phyloP scores from a whole-genome alignment of 768 basidiomycete genomes.

The Leccinum barrowsii region DNA sequence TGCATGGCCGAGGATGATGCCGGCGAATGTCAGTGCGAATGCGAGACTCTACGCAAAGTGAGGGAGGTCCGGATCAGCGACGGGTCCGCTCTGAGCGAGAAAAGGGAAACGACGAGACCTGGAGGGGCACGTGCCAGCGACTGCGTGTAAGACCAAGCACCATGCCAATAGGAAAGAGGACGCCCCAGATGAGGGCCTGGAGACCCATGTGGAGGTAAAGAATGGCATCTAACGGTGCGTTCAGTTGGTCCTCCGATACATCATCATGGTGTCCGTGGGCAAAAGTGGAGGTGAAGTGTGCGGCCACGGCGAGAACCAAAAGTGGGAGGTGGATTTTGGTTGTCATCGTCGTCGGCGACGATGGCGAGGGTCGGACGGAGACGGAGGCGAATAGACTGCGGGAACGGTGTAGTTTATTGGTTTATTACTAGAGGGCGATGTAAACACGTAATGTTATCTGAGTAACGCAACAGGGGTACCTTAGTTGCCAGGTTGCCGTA shows the following conservation, averaged over 20 bases:
- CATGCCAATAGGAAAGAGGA: slow-evolving; percentile 85
- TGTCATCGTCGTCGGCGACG: neutral
- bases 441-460: too few relatives aligned
- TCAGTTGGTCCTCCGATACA: slow-evolving; percentile 58
- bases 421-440: too few relatives aligned
- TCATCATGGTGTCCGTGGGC: slow-evolving; percentile 63
- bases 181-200: slow-evolving; percentile 78
- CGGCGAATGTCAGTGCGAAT: slow-evolving; percentile 64
- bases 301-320: neutral
- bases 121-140: slow-evolving; percentile 88
- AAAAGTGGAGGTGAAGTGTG: neutral
- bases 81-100: neutral
- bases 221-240: slow-evolving; percentile 68
- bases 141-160: slow-evolving; percentile 73
- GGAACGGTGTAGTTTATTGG: too few relatives aligned
- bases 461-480: too few relatives aligned
- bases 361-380: neutral
- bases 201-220: slow-evolving; percentile 82
- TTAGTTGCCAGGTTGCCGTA: too few relatives aligned
- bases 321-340: neutral
- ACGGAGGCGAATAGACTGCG: too few relatives aligned
- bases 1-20: slow-evolving; percentile 81
- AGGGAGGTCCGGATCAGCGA: neutral
- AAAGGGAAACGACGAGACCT: slow-evolving; percentile 36
- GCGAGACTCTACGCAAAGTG: slow-evolving; percentile 50